phyloP scores from a whole-genome alignment of 108 stramenopile genomes.

The Cyclotella baltica region DNA sequence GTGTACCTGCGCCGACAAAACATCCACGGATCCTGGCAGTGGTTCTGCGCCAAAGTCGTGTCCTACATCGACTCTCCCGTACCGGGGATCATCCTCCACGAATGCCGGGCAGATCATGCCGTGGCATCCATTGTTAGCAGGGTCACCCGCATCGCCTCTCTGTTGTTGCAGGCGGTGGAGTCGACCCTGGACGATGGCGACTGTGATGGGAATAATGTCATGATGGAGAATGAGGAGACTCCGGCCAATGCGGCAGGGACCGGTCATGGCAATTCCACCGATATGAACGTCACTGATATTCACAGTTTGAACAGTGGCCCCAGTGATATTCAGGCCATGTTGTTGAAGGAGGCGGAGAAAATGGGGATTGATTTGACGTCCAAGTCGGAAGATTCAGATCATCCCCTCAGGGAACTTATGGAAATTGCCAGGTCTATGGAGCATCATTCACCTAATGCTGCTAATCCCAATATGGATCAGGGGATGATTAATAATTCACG shows the following conservation, averaged over 20 bases:
- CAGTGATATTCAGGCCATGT: conserved; percentile 66
- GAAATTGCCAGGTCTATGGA: conserved; percentile 18
- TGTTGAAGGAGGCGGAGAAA: conserved; percentile 50
- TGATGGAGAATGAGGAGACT: conserved; percentile 11
- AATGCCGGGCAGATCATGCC: conserved; percentile 53
- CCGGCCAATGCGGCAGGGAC: background rate
- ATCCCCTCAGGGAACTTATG: conserved; percentile 47
- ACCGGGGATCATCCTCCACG: conserved; percentile 71
- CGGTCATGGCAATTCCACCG: conserved; percentile 29
- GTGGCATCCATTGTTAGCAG: conserved; percentile 56
- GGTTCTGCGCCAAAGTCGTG: conserved; percentile 76
- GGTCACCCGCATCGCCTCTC: conserved; percentile 69
- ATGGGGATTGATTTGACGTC: conserved; percentile 42
- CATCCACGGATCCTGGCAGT: conserved; percentile 76
- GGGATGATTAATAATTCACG: no score
- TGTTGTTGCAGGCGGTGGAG: conserved; percentile 77
- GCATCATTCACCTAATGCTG: background rate
- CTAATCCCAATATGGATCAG: no score
- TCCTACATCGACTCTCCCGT: conserved; percentile 78
- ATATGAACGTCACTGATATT: no score
- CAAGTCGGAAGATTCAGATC: no score
- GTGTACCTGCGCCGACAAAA: conserved; percentile 73
- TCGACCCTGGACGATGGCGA: conserved; percentile 45
- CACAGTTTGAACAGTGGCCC: conserved; percentile 63
- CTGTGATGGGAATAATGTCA: background rate